A percentile compares a stretch with the other conserved stretches of the same genome.
These are phyloP conservation scores for Talaromyces trachyspermus DNA, from an alignment of 495 filamentous ascomycete genomes.

Conservation along the genomic window DNA sequence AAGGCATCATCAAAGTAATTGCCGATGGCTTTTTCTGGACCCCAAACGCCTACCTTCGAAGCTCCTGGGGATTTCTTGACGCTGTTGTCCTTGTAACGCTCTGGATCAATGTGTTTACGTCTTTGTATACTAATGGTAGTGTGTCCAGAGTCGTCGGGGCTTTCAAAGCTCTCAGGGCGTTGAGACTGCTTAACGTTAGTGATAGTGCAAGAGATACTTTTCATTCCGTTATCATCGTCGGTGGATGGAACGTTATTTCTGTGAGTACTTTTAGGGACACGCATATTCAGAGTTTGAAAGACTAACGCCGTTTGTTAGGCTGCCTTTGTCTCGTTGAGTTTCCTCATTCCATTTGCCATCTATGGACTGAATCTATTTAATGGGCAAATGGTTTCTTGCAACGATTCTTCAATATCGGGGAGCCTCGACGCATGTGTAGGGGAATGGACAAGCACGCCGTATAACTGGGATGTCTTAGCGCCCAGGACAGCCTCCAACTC, in stretches of 20 bases:
- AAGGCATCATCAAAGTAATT: slow-evolving; percentile 87
- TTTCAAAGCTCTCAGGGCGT: slow-evolving; percentile 94
- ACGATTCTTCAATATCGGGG: slow-evolving; percentile 54
- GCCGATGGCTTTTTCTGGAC: slow-evolving; percentile 97
- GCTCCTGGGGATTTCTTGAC: slow-evolving; percentile 96
- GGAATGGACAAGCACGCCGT: slow-evolving; percentile 73
- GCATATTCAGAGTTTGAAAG: slow-evolving; percentile 4
- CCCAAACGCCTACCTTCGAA: slow-evolving; percentile 92
- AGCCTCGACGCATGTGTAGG: slow-evolving; percentile 63
- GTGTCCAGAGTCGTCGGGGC: slow-evolving; percentile 88
- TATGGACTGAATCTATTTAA: slow-evolving; percentile 91
- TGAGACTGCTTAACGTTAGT: slow-evolving; percentile 89
- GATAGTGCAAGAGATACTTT: slow-evolving; percentile 95
- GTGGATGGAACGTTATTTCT: slow-evolving; percentile 82
- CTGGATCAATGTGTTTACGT: slow-evolving; percentile 89
- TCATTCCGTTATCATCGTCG: slow-evolving; percentile 89
- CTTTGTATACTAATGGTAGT: slow-evolving; percentile 66
- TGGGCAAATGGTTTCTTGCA: slow-evolving; percentile 72
- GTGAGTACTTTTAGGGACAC: slow-evolving; percentile 19
- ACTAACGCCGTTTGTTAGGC: slow-evolving; percentile 38
- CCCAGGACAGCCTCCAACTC: slow-evolving; percentile 74
- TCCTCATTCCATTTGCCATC: slow-evolving; percentile 93
- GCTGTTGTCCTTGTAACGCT: slow-evolving; percentile 87
- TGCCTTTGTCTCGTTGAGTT: slow-evolving; percentile 86
- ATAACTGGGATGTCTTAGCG: slow-evolving; percentile 72